Base-by-base conservation (phyloP, 352 stramenopile genomes). In the Phytophthora foliorum region DNA sequence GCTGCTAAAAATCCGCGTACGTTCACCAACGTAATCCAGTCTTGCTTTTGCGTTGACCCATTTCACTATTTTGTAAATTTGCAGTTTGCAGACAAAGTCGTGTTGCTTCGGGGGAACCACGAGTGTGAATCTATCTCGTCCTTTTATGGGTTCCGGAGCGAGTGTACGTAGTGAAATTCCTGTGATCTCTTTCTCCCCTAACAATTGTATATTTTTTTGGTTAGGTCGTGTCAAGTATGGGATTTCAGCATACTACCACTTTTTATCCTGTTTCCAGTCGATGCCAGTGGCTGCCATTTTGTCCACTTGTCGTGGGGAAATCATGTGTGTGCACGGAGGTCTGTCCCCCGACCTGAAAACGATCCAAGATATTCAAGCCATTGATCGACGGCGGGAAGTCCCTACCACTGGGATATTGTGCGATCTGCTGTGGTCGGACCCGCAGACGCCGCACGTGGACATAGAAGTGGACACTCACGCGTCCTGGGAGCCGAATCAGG, bases 91-190 rank as follows among this genome's bases (percentile, higher is more conserved):
- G 70, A 72, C 14, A 90, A 89, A 42, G 80, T 95, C 1, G 68
- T 91, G 22, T 48, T 94, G 19, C 71, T 95, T 29, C 86, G 88
- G 13, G 88, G 86, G 24, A 95, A 95, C 54, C 86, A 95, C 71
- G 86, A 95, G 55, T 95, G 86, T 46, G 88, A 95, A 74, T 89
- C 86, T 19, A 93, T 95, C 50, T 95, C 88, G 31, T 92, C 84
- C 17, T 94, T 94, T 57, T 95, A 95, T 54, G 88, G 88, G 22
- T 95, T 95, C 51, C 84, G 88, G 29, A 81, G 80, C 36, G 88
- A 95, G 77, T 95, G 88, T 88, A 69, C 53, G 63, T 46, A 46
- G 6, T 42, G 3, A 0, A 25, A 46, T 4, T 24, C 4, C 4
- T 46, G n/a, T 25, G 5, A 17, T 19, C 14, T 45, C 13, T 25